These are phyloP conservation scores for Penicillium sp. DNA, from an alignment of 2,329 filamentous ascomycete species.

Conservation along the genomic window DNA sequence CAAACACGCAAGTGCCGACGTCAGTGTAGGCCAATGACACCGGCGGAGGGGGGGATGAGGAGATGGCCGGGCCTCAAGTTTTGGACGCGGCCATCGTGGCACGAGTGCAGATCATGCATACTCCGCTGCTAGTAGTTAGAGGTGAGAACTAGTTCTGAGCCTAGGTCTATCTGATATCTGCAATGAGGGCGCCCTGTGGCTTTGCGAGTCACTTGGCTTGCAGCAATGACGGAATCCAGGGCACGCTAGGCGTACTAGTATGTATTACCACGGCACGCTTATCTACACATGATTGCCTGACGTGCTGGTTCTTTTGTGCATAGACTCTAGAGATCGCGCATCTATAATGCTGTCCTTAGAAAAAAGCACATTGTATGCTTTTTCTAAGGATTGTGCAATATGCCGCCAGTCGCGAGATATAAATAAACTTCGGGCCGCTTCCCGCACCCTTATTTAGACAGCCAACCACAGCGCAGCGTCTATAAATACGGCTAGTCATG, in stretches of 20 bases:
- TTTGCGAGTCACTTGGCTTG: background rate
- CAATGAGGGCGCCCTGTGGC: background rate
- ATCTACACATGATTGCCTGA: background rate
- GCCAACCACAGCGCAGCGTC: background rate
- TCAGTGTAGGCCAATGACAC: conserved; percentile 2
- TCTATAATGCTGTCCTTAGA: too few species aligned
- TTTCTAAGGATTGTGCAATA: too few species aligned
- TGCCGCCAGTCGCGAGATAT: background rate
- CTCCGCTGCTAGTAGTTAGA: too few species aligned
- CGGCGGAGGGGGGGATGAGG: background rate
- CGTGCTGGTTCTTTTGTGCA: background rate
- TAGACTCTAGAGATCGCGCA: too few species aligned
- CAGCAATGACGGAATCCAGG: background rate
- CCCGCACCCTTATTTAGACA: background rate
- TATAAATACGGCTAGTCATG: background rate
- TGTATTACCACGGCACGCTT: background rate
- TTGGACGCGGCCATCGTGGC: background rate
- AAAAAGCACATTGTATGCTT: too few species aligned
- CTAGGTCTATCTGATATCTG: background rate
- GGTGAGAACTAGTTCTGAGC: background rate
- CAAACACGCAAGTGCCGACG: background rate
- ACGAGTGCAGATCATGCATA: conserved; percentile 5
- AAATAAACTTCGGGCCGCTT: background rate
- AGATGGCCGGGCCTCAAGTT: background rate
- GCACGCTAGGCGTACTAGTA: background rate